Conservation (phyloP, 441 rosid genomes). For the Pelargonium cotyledonis region DNA sequence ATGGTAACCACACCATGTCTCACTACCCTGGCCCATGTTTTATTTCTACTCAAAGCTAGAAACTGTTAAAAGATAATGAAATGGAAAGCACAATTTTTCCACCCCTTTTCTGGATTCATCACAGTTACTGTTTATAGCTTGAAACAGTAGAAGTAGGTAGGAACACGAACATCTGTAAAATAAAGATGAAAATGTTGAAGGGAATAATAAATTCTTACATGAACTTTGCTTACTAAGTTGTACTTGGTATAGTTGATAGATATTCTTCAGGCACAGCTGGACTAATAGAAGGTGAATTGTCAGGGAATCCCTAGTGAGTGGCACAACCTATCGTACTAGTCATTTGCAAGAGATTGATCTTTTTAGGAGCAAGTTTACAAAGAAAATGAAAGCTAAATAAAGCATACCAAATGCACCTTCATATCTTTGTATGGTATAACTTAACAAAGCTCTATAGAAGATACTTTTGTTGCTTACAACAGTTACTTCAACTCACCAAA, state of each 20-base stretch:
- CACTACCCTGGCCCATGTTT: too few relatives aligned
- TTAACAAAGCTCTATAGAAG: too few relatives aligned
- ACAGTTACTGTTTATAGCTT: too few relatives aligned
- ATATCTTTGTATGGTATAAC: too few relatives aligned
- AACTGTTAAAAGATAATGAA: too few relatives aligned
- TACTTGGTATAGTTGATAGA: slow-evolving; percentile 47
- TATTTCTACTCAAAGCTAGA: too few relatives aligned
- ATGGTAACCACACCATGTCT: too few relatives aligned
- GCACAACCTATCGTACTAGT: slow-evolving; percentile 26
- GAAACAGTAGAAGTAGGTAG: too few relatives aligned
- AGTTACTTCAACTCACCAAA: too few relatives aligned
- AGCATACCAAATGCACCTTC: not conserved
- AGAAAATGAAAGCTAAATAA: not conserved
- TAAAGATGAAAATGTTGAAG: slow-evolving; percentile 6
- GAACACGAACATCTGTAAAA: not conserved
- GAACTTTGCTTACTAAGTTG: slow-evolving; percentile 3
- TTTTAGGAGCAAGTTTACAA: not conserved
- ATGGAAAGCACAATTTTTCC: too few relatives aligned
- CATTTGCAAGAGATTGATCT: not conserved
- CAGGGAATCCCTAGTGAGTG: slow-evolving; percentile 33
- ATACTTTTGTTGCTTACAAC: too few relatives aligned
- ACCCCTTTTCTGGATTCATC: too few relatives aligned
- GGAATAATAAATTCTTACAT: not conserved
- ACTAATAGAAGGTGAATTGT: slow-evolving; percentile 31
- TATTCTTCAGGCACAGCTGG: slow-evolving; percentile 35